Evolutionary conservation across 805 yeast genomes (phyloP), one percentile per base, ranked within the genome.

Genomic region (Candida hungchunana): DNA sequence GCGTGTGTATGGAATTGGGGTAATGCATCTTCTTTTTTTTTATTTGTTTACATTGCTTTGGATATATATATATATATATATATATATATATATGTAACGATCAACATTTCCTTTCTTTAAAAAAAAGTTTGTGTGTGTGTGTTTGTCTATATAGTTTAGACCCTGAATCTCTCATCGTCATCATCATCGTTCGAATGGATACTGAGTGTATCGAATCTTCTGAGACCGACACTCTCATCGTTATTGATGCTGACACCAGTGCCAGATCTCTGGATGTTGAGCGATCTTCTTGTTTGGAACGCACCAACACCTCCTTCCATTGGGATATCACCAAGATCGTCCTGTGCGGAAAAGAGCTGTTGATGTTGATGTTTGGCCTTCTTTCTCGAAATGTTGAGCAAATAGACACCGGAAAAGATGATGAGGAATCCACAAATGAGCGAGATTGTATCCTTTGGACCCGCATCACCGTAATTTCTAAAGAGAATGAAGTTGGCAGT

Each of bases 401-500:
- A 66, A 53, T 81, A 87, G 17, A 87, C 96, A 28, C 96, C 96
- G 36, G 84, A 73, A 63, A 87, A 88, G 40, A 88, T 87, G 56
- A 85, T 83, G 40, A 86, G 67, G 59, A 87, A 87, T 14, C 96
- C 96, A 53, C 87, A 79, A 39, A 87, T 70, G 40, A 87, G 69
- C 15, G 95, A 84, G 34, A 87, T 78, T 36, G 86, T 76, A 59
- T 86, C 84, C 45, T 83, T 83, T 15, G 84, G 73, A 18, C 83
- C 76, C 6, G 94, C 67, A 28, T 95, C 85, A 62, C 85, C 86
- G 69, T 88, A 87, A 12, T 95, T 95, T 51, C 79, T 72, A 63
- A 87, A 88, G 36, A 87, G 65, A 43, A 88, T 80, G 58, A 88
- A 88, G 23, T 94, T 85, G 1, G 96, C 96, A 36, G 75, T 69